Base-by-base conservation (phyloP, 768 basidiomycete genomes). In the Auriscalpium vulgare region DNA sequence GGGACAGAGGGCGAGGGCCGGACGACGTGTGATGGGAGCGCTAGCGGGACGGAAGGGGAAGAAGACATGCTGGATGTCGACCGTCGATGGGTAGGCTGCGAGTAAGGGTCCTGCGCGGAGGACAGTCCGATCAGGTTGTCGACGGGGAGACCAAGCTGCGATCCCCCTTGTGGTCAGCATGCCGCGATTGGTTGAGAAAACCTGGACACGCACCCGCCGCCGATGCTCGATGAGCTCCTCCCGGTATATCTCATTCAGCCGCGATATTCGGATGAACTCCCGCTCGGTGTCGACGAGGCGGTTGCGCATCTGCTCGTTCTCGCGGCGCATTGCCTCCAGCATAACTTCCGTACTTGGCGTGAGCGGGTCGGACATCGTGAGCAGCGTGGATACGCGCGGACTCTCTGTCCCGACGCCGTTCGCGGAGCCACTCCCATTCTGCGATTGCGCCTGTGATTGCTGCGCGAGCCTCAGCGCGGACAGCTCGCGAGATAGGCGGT, bases 171-270 rank as follows among this genome's bases (percentile, higher is more conserved):
- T 38, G 37, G 54, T 50, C 17, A 34, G 7, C 21, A n/a, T 34
- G 48, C 8, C 34, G 10, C 17, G 6, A n/a, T 21, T 1, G 14
- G 54, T 34, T 36, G 37, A 37, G 17, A 10, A 9, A 11, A 58
- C 48, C 38, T 55, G 13, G 49, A 43, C 9, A 78, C 91, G 71
- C 70, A 90, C 88, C 68, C 88, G 74, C 61, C 82, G 74, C 56
- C 91, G 71, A 64, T 88, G 82, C 46, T 88, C 85, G 54, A 93
- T 84, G 57, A 93, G 71, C 69, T 93, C 91, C 69, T 91, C 90
- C 35, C 88, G 76, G 65, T 92, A 93, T 5, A 90, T 79, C 62
- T 92, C 90, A 60, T 91, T 92, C 65, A 90, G 69, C 60, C 88
- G 71, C 50, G 82, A 75, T 49, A 91, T 78, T 36, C 86, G 80